Conservation (phyloP, 768 basidiomycete species). For the Macrolepiota dolichaula region DNA sequence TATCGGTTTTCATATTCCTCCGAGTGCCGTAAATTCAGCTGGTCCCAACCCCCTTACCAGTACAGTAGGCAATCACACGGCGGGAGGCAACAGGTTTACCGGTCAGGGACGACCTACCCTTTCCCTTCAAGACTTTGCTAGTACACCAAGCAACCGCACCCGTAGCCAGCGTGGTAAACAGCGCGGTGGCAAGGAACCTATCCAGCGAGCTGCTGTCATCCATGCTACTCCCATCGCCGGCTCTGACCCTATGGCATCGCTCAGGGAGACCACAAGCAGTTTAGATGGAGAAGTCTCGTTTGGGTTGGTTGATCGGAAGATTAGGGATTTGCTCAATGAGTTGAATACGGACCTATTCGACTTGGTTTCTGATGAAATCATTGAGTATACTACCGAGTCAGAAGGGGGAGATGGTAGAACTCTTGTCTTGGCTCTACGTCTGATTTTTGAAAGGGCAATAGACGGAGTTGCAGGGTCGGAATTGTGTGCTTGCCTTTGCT, state of each 20-base stretch:
- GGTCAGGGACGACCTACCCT: conserved; percentile 72
- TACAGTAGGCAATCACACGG: too few relatives aligned
- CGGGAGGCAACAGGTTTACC: too few relatives aligned
- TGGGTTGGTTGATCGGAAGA: conserved; percentile 88
- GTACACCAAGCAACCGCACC: conserved; percentile 51
- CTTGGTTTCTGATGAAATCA: conserved; percentile 92
- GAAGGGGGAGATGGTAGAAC: conserved; percentile 89
- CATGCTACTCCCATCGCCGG: conserved; percentile 15
- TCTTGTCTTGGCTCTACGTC: conserved; percentile 91
- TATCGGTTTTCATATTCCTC: too few relatives aligned
- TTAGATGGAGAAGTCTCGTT: conserved; percentile 84
- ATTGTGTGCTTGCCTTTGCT: conserved; percentile 95
- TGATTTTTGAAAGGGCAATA: conserved; percentile 96
- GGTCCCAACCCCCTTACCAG: too few relatives aligned
- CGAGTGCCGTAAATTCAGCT: too few relatives aligned
- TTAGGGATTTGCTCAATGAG: conserved; percentile 90
- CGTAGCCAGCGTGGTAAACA: conserved; percentile 83
- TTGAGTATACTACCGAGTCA: conserved; percentile 91
- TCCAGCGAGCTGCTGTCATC: conserved; percentile 26
- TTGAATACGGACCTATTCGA: conserved; percentile 97
- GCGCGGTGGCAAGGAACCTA: conserved; percentile 45
- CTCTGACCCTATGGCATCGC: conserved; percentile 72
- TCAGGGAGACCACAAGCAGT: conserved; percentile 74
- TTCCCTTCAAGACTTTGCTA: conserved; percentile 51
- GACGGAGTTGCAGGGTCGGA: conserved; percentile 95